phyloP scores from a whole-genome alignment of 2,329 filamentous ascomycete species.

The Pestalotiopsis sp. region DNA sequence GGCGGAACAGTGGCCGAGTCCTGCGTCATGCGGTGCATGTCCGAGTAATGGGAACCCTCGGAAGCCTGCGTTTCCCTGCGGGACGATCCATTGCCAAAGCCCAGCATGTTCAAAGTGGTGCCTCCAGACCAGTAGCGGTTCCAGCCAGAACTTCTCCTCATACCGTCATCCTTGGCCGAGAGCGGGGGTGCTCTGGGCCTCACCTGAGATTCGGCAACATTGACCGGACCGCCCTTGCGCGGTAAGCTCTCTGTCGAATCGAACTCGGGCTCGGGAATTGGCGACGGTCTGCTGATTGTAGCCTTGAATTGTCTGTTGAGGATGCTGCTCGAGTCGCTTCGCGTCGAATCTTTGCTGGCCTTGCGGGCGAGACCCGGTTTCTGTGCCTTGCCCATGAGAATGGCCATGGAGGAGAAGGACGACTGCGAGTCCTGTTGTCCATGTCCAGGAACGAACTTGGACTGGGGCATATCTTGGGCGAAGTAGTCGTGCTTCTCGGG shows the following conservation, averaged over 20 bases:
- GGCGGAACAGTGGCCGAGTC: conserved; percentile 73
- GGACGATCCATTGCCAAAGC: conserved; percentile 49
- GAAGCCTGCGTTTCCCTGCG: conserved; percentile 54
- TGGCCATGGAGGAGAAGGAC: conserved; percentile 66
- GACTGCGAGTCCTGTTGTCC: conserved; percentile 53
- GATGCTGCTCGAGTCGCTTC: conserved; percentile 54
- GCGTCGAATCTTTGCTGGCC: conserved; percentile 58
- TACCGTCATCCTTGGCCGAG: conserved; percentile 39
- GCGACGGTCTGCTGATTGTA: conserved; percentile 59
- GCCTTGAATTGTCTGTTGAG: conserved; percentile 66
- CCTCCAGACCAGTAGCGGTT: conserved; percentile 78
- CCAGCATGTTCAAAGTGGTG: conserved; percentile 67
- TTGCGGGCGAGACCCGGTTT: conserved; percentile 46
- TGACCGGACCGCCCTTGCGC: conserved; percentile 23
- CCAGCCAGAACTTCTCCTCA: conserved; percentile 71
- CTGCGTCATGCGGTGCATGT: conserved; percentile 55
- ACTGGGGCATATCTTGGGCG: conserved; percentile 42
- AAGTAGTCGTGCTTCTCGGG: conserved; percentile 61
- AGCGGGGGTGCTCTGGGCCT: conserved; percentile 37
- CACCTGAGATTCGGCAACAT: conserved; percentile 21
- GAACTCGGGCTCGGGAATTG: conserved; percentile 32
- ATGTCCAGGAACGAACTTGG: conserved; percentile 53
- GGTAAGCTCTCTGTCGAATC: conserved; percentile 5
- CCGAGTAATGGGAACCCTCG: conserved; percentile 61
- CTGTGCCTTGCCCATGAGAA: conserved; percentile 64